Conservation (phyloP, 2,329 filamentous ascomycete genomes). For the Venturia oleaginea region DNA sequence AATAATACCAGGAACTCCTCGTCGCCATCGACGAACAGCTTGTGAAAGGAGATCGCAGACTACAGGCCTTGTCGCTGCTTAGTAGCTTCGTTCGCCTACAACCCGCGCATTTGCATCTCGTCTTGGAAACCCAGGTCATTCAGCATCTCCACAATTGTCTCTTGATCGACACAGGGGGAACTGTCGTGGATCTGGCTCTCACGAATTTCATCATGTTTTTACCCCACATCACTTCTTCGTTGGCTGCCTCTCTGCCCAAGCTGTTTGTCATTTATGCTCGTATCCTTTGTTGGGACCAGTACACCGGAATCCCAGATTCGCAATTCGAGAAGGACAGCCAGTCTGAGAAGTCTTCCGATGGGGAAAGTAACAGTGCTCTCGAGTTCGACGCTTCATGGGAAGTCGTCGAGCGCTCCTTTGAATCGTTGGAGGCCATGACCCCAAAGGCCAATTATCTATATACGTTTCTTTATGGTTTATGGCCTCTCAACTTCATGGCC, state of each 20-base stretch:
- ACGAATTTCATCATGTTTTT: slow-evolving; percentile 72
- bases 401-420: slow-evolving; percentile 50
- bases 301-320: slow-evolving; percentile 20
- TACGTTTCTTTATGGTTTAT: slow-evolving; percentile 73
- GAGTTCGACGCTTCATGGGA: slow-evolving; percentile 49
- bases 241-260: slow-evolving; percentile 59
- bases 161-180: slow-evolving; percentile 68
- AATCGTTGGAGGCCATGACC: slow-evolving; percentile 52
- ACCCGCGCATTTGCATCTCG: slow-evolving; percentile 68
- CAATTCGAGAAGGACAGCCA: slow-evolving; percentile 14
- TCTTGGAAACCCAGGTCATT: slow-evolving; percentile 64
- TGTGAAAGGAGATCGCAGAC: slow-evolving; percentile 53
- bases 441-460: slow-evolving; percentile 67
- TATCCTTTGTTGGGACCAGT: slow-evolving; percentile 67
- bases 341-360: slow-evolving; percentile 22
- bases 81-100: slow-evolving; percentile 65
- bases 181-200: slow-evolving; percentile 64
- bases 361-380: slow-evolving; percentile 18
- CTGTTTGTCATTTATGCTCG: slow-evolving; percentile 77
- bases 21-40: slow-evolving; percentile 56
- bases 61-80: slow-evolving; percentile 56
- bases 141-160: slow-evolving; percentile 63
- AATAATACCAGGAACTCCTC: slow-evolving; percentile 50
- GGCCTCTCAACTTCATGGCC: slow-evolving; percentile 78
- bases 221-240: slow-evolving; percentile 66